phyloP scores from a whole-genome alignment of 2,329 filamentous ascomycete genomes.

The Hansfordia pulvinata region DNA sequence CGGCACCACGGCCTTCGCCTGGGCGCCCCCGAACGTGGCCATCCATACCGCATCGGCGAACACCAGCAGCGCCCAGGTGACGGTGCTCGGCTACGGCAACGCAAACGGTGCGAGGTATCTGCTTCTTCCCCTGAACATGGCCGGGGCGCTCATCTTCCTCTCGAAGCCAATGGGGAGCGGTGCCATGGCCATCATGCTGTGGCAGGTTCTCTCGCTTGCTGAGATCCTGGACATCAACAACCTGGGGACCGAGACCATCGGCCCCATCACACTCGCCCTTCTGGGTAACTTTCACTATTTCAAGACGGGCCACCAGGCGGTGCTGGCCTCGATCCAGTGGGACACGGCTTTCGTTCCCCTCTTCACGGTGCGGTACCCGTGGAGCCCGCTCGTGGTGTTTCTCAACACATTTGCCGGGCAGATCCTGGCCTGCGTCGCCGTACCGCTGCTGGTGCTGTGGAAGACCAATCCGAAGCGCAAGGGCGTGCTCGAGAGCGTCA shows the following conservation, averaged over 20 bases:
- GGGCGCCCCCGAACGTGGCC: conserved; percentile 72
- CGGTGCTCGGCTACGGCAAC: conserved; percentile 83
- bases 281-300: conserved; percentile 92
- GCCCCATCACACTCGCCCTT: conserved; percentile 72
- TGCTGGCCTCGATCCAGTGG: conserved; percentile 83
- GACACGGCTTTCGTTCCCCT: conserved; percentile 88
- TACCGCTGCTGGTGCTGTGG: conserved; percentile 78
- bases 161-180: conserved; percentile 93
- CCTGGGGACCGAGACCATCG: conserved; percentile 57
- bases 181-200: conserved; percentile 66
- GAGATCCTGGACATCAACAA: conserved; percentile 49
- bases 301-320: conserved; percentile 93
- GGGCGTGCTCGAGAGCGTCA: conserved; percentile 55
- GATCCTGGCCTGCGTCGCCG: conserved; percentile 65
- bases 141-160: conserved; percentile 63
- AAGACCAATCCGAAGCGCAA: conserved; percentile 68
- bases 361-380: conserved; percentile 72
- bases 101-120: conserved; percentile 86
- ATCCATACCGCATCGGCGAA: conserved; percentile 42
- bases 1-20: conserved; percentile 73
- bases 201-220: conserved; percentile 74
- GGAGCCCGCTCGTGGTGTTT: conserved; percentile 67
- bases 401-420: conserved; percentile 86
- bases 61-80: conserved; percentile 42
- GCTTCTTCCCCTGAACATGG: conserved; percentile 66